Base-by-base conservation (phyloP, 306 rosid genomes). In the Rubus idaeus region DNA sequence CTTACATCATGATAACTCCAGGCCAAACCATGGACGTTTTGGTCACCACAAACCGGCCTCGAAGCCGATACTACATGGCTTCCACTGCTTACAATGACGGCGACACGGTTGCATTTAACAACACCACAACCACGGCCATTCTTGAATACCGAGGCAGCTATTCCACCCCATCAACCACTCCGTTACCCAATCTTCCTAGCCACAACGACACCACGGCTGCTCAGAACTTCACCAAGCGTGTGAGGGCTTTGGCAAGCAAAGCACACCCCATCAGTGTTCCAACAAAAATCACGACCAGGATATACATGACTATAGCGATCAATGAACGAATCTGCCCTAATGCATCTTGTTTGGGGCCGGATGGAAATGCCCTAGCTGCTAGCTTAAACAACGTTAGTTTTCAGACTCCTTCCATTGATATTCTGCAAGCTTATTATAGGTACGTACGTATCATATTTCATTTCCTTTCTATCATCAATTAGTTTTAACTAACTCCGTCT, bases 1-100 rank as follows among this genome's bases (percentile, higher is more conserved):
- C 17, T 5, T 87, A 79, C 81, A 77, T 87, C 30, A 60, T 82
- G 79, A 87, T 84, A 57, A 41, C 79, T 13, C 90, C 90, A 8
- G 90, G 90, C 30, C 86, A 87, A 77, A 84, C 90, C 13, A 82
- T 87, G 86, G 90, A 87, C 14, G 56, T 84, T 13, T 82, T 87
- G 73, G 26, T 87, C 51, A 73, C 72, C 47, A 82, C 88, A 76
- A 77, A 79, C 50, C 83, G 78, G 13, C 7, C 65, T n/a, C 42
- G 40, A 17, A 58, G 79, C 58, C 56, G 35, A 5, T 81, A 84
- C 30, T 84, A 84, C 77, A 78, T 84, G 2, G 81, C 83, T 50
- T 79, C 88, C 14, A 35, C 71, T 17, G 58, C 83, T 21, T 84
- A 55, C 18, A 26, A 12, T 18, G 88, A 81, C 45, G 77, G 79